Percentiles rank a stretch among this genome's conserved stretches.
Evolutionary conservation across 2,329 filamentous ascomycete species (phyloP).

Genomic region (Aureobasidium namibiae): DNA sequence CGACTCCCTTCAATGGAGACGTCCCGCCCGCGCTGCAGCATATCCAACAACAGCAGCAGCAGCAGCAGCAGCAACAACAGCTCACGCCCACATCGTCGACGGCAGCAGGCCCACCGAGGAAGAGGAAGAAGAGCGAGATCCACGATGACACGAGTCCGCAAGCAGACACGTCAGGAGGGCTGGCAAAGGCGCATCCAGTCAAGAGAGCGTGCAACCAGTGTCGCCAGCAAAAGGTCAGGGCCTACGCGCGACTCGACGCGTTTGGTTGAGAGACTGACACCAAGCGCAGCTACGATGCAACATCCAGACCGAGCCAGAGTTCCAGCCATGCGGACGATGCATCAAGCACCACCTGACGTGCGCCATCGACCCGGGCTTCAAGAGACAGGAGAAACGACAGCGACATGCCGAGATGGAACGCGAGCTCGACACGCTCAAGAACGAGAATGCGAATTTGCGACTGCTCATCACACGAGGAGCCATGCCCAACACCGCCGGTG

Average conservation of each 20-base stretch:
- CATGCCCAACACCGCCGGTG: not conserved
- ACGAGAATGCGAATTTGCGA: conserved; percentile 15
- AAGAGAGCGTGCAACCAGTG: conserved; percentile 80
- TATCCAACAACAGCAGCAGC: conserved; percentile 5
- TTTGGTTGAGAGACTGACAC: conserved; percentile 15
- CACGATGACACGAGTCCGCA: conserved; percentile 12
- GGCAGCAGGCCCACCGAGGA: conserved; percentile 12
- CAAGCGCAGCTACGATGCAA: conserved; percentile 64
- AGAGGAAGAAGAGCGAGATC: conserved; percentile 16
- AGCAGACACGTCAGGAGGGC: not conserved
- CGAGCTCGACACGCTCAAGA: conserved; percentile 57
- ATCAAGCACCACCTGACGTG: conserved; percentile 71
- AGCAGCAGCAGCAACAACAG: not conserved
- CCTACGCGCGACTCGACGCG: not conserved
- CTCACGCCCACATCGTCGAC: conserved; percentile 3
- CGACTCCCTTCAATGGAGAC: not conserved
- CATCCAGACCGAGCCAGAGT: conserved; percentile 66
- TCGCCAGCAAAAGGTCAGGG: conserved; percentile 68
- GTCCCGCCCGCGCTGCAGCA: not conserved
- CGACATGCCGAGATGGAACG: conserved; percentile 83
- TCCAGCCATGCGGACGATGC: conserved; percentile 68
- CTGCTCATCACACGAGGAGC: conserved; percentile 10
- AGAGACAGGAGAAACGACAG: conserved; percentile 71
- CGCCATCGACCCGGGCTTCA: conserved; percentile 83
- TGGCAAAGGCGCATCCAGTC: conserved; percentile 46